Base-by-base conservation (phyloP, 1,139 yeast species). In the Lodderomyces orthopsilosis region DNA sequence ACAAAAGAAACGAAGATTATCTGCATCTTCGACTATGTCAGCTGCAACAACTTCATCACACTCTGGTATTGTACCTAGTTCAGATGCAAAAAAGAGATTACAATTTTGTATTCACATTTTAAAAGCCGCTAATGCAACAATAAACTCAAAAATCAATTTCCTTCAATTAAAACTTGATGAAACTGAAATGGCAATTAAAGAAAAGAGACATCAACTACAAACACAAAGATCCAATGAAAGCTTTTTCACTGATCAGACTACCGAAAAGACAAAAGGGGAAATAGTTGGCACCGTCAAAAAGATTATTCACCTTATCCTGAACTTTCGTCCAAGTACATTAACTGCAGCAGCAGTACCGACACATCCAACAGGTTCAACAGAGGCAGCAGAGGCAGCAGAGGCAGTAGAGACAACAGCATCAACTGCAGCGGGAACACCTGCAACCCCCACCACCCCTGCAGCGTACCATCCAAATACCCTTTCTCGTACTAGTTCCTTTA, bases 261-360 rank as follows among this genome's bases (percentile, higher is more conserved):
- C 66, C 1, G 75, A 80, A 47, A 47, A 50, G 37, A 74, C 93
- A 37, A 86, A 87, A 53, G 79, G 82, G 49, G 98, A 93, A 56
- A 88, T 93, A 34, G 83, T 91, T 7, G 77, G 86, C 4, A 93
- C 97, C 0, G 91, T 93, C 21, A 87, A 89, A 61, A 91, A 90
- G 59, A 89, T 91, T 41, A 90, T 91, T 35, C 81, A 83, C 36
- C 80, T 93, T 34, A 85, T 93, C 12, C 87, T 97, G 5, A 87
- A 86, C 52, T 89, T 89, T 55, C 87, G 86, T 57, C 95, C 96
- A 1, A 95, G 96, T 4, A 58, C 74, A 1, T 56, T 73, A 38
- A 35, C 27, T 8, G 32, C 34, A 10, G 21, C 30, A 15, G 21
- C 37, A 10, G 12, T 12, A 6, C 14, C 33, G 2, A 28, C 22